Percentiles rank a stretch among this genome's conserved stretches.
Conservation (phyloP, 345 rosid species). For the Sisymbrium altissimum region DNA sequence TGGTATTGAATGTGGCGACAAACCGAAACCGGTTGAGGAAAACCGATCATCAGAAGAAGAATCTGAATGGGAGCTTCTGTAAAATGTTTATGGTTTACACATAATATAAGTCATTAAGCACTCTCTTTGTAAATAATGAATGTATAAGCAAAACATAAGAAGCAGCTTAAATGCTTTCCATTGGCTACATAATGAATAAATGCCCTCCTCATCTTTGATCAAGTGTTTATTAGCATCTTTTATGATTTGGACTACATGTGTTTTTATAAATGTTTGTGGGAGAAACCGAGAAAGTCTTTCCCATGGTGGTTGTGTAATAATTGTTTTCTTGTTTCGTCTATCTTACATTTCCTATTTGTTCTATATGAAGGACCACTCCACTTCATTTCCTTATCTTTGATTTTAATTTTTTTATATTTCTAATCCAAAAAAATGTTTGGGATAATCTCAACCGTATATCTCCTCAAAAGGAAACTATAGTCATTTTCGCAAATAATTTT, state of each 20-base stretch:
- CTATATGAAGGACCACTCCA: constrained; percentile 25
- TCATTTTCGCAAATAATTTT: constrained; percentile 21
- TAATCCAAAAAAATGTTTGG: not conserved
- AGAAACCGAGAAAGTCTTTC: constrained; percentile 17
- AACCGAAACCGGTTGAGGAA: constrained; percentile 10
- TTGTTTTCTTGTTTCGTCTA: constrained; percentile 24
- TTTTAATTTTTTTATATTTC: not conserved
- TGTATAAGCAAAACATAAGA: constrained; percentile 24
- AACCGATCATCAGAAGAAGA: constrained; percentile 35
- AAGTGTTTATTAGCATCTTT: not conserved
- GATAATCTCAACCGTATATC: constrained; percentile 1
- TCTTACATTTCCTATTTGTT: constrained; percentile 29
- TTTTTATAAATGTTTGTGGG: not conserved
- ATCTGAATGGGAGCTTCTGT: constrained; percentile 84
- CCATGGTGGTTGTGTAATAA: constrained; percentile 30
- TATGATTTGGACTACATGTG: not conserved
- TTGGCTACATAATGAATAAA: constrained; percentile 1
- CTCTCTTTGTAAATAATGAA: constrained; percentile 16
- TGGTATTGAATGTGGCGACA: constrained; percentile 12
- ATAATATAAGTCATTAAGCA: not conserved
- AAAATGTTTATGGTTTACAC: constrained; percentile 7
- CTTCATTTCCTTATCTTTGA: not conserved
- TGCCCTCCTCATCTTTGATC: not conserved
- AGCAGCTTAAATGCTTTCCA: constrained; percentile 9
- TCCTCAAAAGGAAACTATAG: constrained; percentile 17